A percentile compares a stretch with the other conserved stretches of the same genome.
Evolutionary conservation across 495 filamentous ascomycete genomes (phyloP).

Genomic region (Aspergillus homomorphus): DNA sequence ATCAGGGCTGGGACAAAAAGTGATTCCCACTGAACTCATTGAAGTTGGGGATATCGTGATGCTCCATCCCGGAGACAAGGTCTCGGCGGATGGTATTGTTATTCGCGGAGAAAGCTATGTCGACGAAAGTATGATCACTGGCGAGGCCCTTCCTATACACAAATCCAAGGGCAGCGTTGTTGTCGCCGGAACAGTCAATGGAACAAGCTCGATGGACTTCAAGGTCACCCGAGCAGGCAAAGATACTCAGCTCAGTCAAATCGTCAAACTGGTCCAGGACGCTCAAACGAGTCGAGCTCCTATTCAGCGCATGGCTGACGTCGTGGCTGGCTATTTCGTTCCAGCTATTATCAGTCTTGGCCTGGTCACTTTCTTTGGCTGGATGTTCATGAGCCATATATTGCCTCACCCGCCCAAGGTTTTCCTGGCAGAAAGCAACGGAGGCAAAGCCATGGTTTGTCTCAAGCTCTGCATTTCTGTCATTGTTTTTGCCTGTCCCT

Average conservation of each 20-base stretch:
- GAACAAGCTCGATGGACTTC: conserved; percentile 86
- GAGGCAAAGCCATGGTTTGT: conserved; percentile 93
- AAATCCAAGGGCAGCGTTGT: conserved; percentile 76
- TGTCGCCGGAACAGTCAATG: conserved; percentile 97
- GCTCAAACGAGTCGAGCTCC: conserved; percentile 92
- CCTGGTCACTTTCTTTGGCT: conserved; percentile 77
- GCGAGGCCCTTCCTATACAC: conserved; percentile 88
- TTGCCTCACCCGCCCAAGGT: conserved; percentile 81
- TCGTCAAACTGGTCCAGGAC: conserved; percentile 94
- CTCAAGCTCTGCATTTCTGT: conserved; percentile 97
- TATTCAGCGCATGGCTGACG: conserved; percentile 91
- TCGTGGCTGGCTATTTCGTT: conserved; percentile 90
- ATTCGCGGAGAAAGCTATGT: conserved; percentile 88
- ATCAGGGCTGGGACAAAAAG: conserved; percentile 63
- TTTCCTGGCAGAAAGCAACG: conserved; percentile 74
- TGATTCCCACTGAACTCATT: conserved; percentile 91
- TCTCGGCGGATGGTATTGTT: conserved; percentile 88
- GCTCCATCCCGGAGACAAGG: conserved; percentile 91
- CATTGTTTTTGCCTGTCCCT: conserved; percentile 97
- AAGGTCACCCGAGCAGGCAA: conserved; percentile 88
- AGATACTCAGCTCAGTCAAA: conserved; percentile 96
- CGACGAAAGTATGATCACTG: conserved; percentile 98
- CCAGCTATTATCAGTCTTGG: conserved; percentile 84
- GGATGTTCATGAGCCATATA: conserved; percentile 93
- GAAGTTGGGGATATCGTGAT: conserved; percentile 93